Percentiles rank a stretch among this genome's conserved stretches.
Evolutionary conservation across 306 rosid species (phyloP).

Genomic region (Vicia villosa): DNA sequence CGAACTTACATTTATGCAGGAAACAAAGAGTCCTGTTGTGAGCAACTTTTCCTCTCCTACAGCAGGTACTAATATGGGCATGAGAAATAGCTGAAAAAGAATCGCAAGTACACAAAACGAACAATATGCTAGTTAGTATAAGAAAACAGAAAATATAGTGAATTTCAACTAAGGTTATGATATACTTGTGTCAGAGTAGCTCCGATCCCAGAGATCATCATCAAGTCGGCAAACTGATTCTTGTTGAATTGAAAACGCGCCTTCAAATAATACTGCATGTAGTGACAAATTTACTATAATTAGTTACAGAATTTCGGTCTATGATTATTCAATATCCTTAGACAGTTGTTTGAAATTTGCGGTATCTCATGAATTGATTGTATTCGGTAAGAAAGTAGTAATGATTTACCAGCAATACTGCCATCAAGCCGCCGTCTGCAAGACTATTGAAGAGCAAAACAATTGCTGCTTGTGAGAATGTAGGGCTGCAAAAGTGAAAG

Average conservation of each 20-base stretch:
- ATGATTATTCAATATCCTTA: neutral
- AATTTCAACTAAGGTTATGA: conserved; percentile 11
- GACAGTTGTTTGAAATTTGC: neutral
- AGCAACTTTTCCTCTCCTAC: conserved; percentile 78
- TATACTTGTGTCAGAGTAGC: conserved; percentile 71
- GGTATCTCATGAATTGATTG: neutral
- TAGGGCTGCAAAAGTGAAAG: conserved; percentile 55
- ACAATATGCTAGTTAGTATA: neutral
- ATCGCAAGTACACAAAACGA: conserved; percentile 14
- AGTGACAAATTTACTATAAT: conserved; percentile 6
- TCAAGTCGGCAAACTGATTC: conserved; percentile 77
- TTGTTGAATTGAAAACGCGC: conserved; percentile 84
- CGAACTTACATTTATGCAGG: conserved; percentile 54
- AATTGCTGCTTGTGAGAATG: conserved; percentile 70
- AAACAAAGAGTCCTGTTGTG: conserved; percentile 62
- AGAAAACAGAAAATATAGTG: neutral
- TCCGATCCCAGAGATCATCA: conserved; percentile 66
- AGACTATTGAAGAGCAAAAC: conserved; percentile 76
- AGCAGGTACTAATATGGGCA: conserved; percentile 67
- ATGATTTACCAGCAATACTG: conserved; percentile 59
- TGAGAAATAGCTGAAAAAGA: conserved; percentile 59
- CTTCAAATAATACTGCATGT: conserved; percentile 83
- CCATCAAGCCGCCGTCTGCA: conserved; percentile 72
- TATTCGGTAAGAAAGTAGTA: neutral
- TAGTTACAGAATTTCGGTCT: neutral